Evolutionary conservation across 2,329 filamentous ascomycete species (phyloP), one percentile per base, ranked within the genome.

Genomic region (Paradendryphiella salina): DNA sequence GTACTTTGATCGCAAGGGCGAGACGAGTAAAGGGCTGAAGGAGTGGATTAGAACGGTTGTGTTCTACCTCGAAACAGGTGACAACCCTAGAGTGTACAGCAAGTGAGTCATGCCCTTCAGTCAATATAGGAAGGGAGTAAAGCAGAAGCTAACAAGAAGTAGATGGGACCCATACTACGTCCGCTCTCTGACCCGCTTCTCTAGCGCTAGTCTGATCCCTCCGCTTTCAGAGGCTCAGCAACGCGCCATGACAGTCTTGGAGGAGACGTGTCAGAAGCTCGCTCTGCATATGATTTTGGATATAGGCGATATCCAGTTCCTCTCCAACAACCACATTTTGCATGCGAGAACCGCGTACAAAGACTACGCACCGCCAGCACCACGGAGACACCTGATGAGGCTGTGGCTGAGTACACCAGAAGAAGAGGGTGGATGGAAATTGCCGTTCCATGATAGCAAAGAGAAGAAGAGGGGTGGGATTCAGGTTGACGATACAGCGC

Each of bases 1-100:
- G 90, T 94, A 95, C 76, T 93, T 95, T 71, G 90, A 96, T 74
- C 86, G 90, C 46, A 96, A 96, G 77, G 90, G 90, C 9, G 90
- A 96, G 77, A 84, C 83, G 1, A 88, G 85, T 17, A 76, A 79
- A 11, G 90, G 89, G 10, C 81, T 95, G 73, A 83, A 92, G 46
- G 85, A 85, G 50, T 95, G 85, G 75, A 88, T 90, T 63, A 79
- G 81, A 35, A 84, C 86, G 26, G 80, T 83, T 10, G 83, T 96
- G 14, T 83, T 94, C 61, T 95, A 91, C 71, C 77, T 91, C 3
- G 90, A 95, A 76, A 83, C 82, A 7, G 83, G 80, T 5, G 80
- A 82, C 5, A 79, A 85, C 61, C 81, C 81, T 28, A 78, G 88
- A 11, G 82, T 93, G 9, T 92, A 89, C 75, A 86, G 84, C 72